Percentiles rank a stretch among this genome's conserved stretches.
phyloP scores from a whole-genome alignment of 1,139 yeast species.

The Candida albicans region DNA sequence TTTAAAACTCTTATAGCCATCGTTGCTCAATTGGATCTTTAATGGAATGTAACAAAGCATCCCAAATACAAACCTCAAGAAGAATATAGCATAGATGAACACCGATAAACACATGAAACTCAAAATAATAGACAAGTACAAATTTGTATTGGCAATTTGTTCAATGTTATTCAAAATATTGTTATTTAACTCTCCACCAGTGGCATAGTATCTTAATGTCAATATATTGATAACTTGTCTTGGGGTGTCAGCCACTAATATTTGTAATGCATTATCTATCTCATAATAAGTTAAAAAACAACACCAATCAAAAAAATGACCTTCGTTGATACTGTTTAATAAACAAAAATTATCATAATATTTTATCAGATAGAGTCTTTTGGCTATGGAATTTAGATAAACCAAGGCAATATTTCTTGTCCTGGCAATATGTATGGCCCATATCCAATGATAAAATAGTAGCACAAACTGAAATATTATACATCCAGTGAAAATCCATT shows the following conservation, averaged over 20 bases:
- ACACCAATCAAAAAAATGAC: slow-evolving; percentile 65
- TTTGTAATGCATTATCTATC: slow-evolving; percentile 61
- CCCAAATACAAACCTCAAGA: slow-evolving; percentile 60
- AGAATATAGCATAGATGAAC: slow-evolving; percentile 71
- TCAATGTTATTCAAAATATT: slow-evolving; percentile 55
- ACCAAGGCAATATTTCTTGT: slow-evolving; percentile 69
- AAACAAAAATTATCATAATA: slow-evolving; percentile 70
- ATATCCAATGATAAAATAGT: slow-evolving; percentile 55
- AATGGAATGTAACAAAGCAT: slow-evolving; percentile 57
- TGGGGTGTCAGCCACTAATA: slow-evolving; percentile 81
- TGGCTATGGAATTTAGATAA: slow-evolving; percentile 67
- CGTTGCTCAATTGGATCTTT: slow-evolving; percentile 42
- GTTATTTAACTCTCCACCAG: slow-evolving; percentile 43
- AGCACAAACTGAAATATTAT: slow-evolving; percentile 71
- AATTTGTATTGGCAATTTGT: slow-evolving; percentile 58
- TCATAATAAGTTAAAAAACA: slow-evolving; percentile 70
- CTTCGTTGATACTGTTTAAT: slow-evolving; percentile 65
- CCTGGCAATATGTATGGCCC: slow-evolving; percentile 59
- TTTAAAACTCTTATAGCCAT: slow-evolving; percentile 43
- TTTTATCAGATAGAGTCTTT: slow-evolving; percentile 54
- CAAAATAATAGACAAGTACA: slow-evolving; percentile 66
- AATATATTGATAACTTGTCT: slow-evolving; percentile 82
- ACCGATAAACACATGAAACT: slow-evolving; percentile 77
- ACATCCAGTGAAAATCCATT: slow-evolving; percentile 85
- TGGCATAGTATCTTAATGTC: slow-evolving; percentile 60